These are phyloP conservation scores for Aspergillus heteromorphus DNA, from an alignment of 495 filamentous ascomycete species.

Conservation along the genomic window DNA sequence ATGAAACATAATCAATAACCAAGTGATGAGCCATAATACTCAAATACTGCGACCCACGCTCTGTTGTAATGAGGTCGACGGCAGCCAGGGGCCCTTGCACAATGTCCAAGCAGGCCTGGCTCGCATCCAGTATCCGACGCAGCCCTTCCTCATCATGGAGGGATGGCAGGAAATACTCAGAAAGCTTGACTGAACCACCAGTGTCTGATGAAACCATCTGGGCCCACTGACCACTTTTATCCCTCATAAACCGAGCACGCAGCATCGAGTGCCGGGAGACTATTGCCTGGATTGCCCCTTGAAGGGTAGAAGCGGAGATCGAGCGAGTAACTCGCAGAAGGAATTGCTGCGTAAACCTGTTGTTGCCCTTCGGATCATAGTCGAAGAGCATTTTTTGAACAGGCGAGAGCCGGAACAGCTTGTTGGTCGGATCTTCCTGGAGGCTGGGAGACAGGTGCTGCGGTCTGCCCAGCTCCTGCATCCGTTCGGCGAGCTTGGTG, in stretches of 20 bases:
- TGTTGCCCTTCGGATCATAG: neutral
- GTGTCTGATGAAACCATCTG: neutral
- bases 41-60: conserved; percentile 8
- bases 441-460: conserved; percentile 1
- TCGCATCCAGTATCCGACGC: conserved; percentile 2
- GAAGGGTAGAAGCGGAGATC: conserved; percentile 21
- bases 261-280: conserved; percentile 4
- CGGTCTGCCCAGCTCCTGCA: neutral
- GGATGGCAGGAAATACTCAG: neutral
- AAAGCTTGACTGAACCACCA: conserved; percentile 1
- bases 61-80: conserved; percentile 31
- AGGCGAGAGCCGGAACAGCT: neutral
- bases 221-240: neutral
- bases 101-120: conserved; percentile 17
- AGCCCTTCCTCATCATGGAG: conserved; percentile 5
- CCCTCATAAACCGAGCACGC: conserved; percentile 1
- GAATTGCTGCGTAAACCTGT: conserved; percentile 55
- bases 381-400: neutral
- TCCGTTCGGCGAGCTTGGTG: neutral
- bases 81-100: conserved; percentile 41
- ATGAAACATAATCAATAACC: conserved; percentile 55
- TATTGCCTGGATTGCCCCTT: neutral
- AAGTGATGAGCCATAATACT: conserved; percentile 50
- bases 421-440: neutral
- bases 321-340: conserved; percentile 43